Evolutionary conservation across 345 rosid species (phyloP).

Genomic region (Rubroshorea leprosula): DNA sequence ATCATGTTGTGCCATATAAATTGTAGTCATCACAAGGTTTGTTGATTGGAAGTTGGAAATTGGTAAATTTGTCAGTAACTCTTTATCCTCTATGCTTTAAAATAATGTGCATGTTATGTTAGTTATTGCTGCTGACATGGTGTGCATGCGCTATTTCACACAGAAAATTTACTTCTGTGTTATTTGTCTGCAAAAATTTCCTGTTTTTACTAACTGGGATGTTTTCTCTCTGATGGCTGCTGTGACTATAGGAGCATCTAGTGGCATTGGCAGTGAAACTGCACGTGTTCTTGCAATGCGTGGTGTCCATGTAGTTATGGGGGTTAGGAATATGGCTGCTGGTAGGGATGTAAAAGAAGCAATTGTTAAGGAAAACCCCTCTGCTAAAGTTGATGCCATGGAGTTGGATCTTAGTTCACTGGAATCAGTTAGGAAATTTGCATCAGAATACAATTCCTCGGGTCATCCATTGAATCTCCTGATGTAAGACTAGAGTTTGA

Average conservation of each 20-base stretch:
- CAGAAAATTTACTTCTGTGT: not conserved
- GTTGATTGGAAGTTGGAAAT: too few relatives aligned
- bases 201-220: not conserved
- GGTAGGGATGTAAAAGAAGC: constrained; percentile 48
- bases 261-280: constrained; percentile 67
- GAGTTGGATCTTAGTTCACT: constrained; percentile 71
- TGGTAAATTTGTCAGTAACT: too few relatives aligned
- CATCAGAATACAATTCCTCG: constrained; percentile 30
- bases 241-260: constrained; percentile 51
- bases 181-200: not conserved
- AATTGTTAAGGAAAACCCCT: constrained; percentile 41
- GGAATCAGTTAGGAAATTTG: constrained; percentile 50
- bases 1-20: too few relatives aligned
- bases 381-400: constrained; percentile 56
- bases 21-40: too few relatives aligned
- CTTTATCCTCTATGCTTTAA: too few relatives aligned
- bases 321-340: constrained; percentile 48
- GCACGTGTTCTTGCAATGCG: constrained; percentile 65
- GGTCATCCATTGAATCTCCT: constrained; percentile 41
- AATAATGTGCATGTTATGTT: too few relatives aligned
- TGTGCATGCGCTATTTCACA: too few relatives aligned
- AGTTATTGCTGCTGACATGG: too few relatives aligned
- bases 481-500: too few relatives aligned
- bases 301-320: constrained; percentile 64
- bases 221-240: not conserved